Percentiles rank a stretch among this genome's conserved stretches.
Conservation (phyloP, 2,329 filamentous ascomycete species). For the Sarocladiaceae sp. region DNA sequence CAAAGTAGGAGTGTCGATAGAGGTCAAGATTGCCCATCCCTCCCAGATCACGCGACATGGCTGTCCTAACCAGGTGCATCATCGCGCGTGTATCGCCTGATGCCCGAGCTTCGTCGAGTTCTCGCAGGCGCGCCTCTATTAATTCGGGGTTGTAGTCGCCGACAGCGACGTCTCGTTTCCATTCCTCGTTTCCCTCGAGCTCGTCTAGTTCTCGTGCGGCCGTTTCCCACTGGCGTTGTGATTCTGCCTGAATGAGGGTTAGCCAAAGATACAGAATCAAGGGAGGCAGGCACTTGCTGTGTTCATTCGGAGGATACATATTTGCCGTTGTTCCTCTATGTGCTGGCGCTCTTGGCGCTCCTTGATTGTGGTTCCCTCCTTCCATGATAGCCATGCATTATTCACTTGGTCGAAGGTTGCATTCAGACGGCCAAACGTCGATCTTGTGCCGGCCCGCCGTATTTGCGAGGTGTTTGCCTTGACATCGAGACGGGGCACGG, state of each 20-base stretch:
- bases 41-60: conserved; percentile 74
- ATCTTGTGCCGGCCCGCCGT: not conserved
- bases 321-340: conserved; percentile 56
- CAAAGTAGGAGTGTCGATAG: conserved; percentile 79
- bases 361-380: conserved; percentile 48
- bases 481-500: conserved; percentile 9
- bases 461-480: not conserved
- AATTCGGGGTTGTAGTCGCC: conserved; percentile 68
- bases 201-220: conserved; percentile 74
- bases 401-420: conserved; percentile 35
- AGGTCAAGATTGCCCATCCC: conserved; percentile 80
- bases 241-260: conserved; percentile 50
- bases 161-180: conserved; percentile 63
- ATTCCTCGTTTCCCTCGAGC: conserved; percentile 74
- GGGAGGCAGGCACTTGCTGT: conserved; percentile 45
- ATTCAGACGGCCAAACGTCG: conserved; percentile 10
- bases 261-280: not conserved
- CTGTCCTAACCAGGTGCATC: conserved; percentile 76
- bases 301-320: conserved; percentile 60
- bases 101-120: conserved; percentile 70
- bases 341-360: conserved; percentile 43
- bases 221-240: conserved; percentile 67
- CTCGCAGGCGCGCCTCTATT: conserved; percentile 63
- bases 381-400: conserved; percentile 40
- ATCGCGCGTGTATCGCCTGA: conserved; percentile 71